phyloP scores from a whole-genome alignment of 2,329 filamentous ascomycete species.

The Hirsutella thompsonii region DNA sequence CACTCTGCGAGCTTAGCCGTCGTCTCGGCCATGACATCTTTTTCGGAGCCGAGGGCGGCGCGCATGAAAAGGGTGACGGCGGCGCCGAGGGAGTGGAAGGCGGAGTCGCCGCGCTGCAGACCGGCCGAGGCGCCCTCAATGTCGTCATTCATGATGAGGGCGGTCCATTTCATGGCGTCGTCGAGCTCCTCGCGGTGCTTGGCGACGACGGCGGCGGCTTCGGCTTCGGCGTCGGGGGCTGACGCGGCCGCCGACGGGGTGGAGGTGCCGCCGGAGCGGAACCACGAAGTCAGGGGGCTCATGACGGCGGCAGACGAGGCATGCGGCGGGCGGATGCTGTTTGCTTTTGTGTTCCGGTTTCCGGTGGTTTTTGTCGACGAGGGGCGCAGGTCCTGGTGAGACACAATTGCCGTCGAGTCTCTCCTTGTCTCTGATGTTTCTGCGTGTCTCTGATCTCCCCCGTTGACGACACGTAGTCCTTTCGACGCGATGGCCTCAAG shows the following conservation, averaged over 20 bases:
- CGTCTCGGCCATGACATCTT: slow-evolving; percentile 79
- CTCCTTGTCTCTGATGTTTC: too few relatives aligned
- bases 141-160: slow-evolving; percentile 78
- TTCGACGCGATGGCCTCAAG: too few relatives aligned
- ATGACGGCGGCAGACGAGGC: neutral
- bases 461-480: too few relatives aligned
- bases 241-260: slow-evolving; percentile 12
- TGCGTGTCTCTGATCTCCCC: too few relatives aligned
- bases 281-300: neutral
- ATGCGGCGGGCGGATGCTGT: neutral
- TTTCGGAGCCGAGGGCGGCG: slow-evolving; percentile 82
- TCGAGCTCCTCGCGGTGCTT: slow-evolving; percentile 41
- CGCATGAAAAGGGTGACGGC: slow-evolving; percentile 75
- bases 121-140: slow-evolving; percentile 69
- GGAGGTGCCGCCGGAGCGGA: neutral
- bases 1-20: slow-evolving; percentile 58
- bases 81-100: slow-evolving; percentile 78
- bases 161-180: slow-evolving; percentile 50
- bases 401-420: too few relatives aligned
- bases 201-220: slow-evolving; percentile 3
- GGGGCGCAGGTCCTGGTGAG: too few relatives aligned
- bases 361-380: too few relatives aligned
- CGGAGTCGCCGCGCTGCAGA: slow-evolving; percentile 59
- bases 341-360: neutral
- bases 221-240: slow-evolving; percentile 15